Conservation (phyloP, 495 filamentous ascomycete species). For the Penicillium alfredii region DNA sequence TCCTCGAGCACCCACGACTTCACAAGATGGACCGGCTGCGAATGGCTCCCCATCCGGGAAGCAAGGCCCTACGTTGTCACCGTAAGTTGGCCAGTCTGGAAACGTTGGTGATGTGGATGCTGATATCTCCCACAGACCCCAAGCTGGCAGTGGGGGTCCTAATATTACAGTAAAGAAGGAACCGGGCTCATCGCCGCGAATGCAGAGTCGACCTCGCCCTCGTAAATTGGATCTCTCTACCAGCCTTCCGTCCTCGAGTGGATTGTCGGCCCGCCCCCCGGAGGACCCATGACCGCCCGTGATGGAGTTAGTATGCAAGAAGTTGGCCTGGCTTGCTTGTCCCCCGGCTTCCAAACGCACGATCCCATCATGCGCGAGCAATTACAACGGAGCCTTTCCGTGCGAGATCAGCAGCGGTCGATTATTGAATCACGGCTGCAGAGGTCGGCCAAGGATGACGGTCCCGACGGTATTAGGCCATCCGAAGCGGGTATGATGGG, state of each 20-base stretch:
- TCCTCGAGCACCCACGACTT: slow-evolving; percentile 28
- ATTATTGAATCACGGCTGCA: slow-evolving; percentile 93
- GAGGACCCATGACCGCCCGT: slow-evolving; percentile 75
- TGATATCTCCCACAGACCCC: slow-evolving; percentile 19
- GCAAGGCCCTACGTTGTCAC: slow-evolving; percentile 48
- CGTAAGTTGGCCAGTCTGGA: slow-evolving; percentile 46
- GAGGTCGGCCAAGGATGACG: slow-evolving; percentile 70
- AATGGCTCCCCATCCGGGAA: slow-evolving; percentile 44
- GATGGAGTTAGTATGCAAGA: slow-evolving; percentile 82
- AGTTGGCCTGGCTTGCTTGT: slow-evolving; percentile 89
- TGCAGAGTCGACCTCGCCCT: slow-evolving; percentile 74
- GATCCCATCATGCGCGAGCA: slow-evolving; percentile 97
- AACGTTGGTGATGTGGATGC: background rate
- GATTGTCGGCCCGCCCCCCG: slow-evolving; percentile 55
- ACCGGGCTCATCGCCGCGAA: slow-evolving; percentile 73
- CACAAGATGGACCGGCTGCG: slow-evolving; percentile 36
- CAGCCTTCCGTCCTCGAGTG: slow-evolving; percentile 54
- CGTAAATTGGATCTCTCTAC: slow-evolving; percentile 85
- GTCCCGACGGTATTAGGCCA: slow-evolving; percentile 54
- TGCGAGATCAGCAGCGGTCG: slow-evolving; percentile 86
- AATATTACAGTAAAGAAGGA: slow-evolving; percentile 97
- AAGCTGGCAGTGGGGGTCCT: slow-evolving; percentile 47
- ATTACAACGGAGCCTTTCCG: slow-evolving; percentile 85
- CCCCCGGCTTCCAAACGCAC: slow-evolving; percentile 90
- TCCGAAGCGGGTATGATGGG: slow-evolving; percentile 48